A percentile compares a stretch with the other conserved stretches of the same genome.
These are phyloP conservation scores for Pisolithus tinctorius DNA, from an alignment of 768 basidiomycete species.

Conservation along the genomic window DNA sequence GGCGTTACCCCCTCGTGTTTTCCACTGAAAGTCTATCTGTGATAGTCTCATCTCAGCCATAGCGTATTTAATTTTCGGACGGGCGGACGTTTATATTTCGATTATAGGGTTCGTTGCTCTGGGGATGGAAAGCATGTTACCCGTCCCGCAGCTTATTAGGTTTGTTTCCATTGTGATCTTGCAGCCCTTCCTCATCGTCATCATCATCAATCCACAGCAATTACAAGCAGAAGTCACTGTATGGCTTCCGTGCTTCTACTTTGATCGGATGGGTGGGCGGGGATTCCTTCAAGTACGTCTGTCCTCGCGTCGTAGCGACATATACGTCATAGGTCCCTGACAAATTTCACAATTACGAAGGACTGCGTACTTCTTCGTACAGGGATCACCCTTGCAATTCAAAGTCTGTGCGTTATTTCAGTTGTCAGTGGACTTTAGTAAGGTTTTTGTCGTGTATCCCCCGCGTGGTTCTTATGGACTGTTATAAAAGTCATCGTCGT, in stretches of 20 bases:
- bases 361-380: constrained; percentile 73
- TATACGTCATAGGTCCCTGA: constrained; percentile 10
- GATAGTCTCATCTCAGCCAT: constrained; percentile 61
- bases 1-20: constrained; percentile 1
- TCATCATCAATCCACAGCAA: constrained; percentile 42
- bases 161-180: constrained; percentile 19
- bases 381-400: constrained; percentile 71
- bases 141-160: constrained; percentile 81
- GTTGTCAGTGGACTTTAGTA: constrained; percentile 70
- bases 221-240: constrained; percentile 69
- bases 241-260: constrained; percentile 81
- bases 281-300: constrained; percentile 72
- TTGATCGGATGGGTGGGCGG: constrained; percentile 80
- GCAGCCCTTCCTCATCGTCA: constrained; percentile 14
- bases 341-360: constrained; percentile 30
- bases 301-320: constrained; percentile 3
- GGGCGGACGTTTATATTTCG: constrained; percentile 50
- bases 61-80: constrained; percentile 66
- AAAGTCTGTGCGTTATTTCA: constrained; percentile 81
- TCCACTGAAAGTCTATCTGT: constrained; percentile 2
- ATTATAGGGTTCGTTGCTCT: constrained; percentile 71
- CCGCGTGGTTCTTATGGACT: constrained; percentile 6
- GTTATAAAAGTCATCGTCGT: constrained; percentile 52
- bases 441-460: constrained; percentile 20
- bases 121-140: constrained; percentile 81